Evolutionary conservation across 345 rosid species (phyloP).

Genomic region (Ricinus communis): DNA sequence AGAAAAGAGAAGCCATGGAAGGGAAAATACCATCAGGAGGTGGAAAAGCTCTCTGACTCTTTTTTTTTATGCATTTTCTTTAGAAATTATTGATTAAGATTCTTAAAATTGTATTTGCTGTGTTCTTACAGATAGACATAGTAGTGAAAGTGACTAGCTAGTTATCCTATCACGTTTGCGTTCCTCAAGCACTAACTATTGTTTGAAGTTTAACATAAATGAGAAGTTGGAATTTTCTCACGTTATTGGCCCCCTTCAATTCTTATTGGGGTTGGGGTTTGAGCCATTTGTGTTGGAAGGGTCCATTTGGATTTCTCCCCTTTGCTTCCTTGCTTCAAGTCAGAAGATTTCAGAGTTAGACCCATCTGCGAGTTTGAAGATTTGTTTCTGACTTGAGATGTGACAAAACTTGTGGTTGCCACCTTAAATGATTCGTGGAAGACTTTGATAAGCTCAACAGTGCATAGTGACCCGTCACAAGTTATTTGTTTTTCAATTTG

Average conservation of each 20-base stretch:
- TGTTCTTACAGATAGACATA: conserved; percentile 65
- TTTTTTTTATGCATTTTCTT: not conserved
- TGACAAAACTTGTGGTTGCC: conserved; percentile 27
- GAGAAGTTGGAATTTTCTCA: conserved; percentile 37
- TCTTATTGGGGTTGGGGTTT: conserved; percentile 26
- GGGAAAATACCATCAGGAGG: conserved; percentile 85
- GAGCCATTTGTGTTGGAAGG: conserved; percentile 33
- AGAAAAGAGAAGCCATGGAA: conserved; percentile 98
- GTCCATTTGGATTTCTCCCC: conserved; percentile 19
- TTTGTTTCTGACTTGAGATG: conserved; percentile 33
- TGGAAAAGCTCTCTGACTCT: conserved; percentile 24
- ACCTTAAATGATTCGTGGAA: conserved; percentile 24
- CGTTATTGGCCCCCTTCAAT: conserved; percentile 28
- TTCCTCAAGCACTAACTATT: conserved; percentile 34
- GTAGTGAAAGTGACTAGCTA: conserved; percentile 89
- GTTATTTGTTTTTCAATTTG: conserved; percentile 31
- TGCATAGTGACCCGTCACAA: conserved; percentile 29
- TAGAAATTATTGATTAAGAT: conserved; percentile 14
- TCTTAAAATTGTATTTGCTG: conserved; percentile 6
- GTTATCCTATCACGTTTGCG: conserved; percentile 16
- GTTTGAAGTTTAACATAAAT: conserved; percentile 37
- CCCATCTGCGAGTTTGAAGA: conserved; percentile 17
- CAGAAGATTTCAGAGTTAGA: conserved; percentile 28
- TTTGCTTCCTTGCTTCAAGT: conserved; percentile 20
- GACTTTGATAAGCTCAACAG: conserved; percentile 23